Percentiles rank a stretch among this genome's conserved stretches.
Conservation (phyloP, 208 protist genomes). For the Kentomonas sorsogonicus region DNA sequence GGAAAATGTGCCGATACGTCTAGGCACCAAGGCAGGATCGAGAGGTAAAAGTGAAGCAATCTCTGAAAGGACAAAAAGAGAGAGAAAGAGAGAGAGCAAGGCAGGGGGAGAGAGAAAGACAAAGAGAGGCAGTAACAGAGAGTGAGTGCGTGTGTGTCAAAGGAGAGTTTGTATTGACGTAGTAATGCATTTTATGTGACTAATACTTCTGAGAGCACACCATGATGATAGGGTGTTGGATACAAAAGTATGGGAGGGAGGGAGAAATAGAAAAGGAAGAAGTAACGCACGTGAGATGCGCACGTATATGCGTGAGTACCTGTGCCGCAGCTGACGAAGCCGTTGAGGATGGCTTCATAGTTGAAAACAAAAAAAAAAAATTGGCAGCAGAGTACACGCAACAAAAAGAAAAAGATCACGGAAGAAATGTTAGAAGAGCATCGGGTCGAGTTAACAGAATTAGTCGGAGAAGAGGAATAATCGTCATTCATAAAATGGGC, state of each 20-base stretch:
- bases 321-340: slow-evolving; percentile 8
- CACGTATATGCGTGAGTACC: too few relatives aligned
- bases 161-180: not conserved
- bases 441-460: too few relatives aligned
- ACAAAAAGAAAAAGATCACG: slow-evolving; percentile 2
- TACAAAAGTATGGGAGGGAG: slow-evolving; percentile 11
- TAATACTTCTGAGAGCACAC: not conserved
- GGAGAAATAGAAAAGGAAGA: slow-evolving; percentile 12
- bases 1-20: too few relatives aligned
- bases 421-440: not conserved
- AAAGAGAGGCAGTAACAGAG: slow-evolving; percentile 7
- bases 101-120: not conserved
- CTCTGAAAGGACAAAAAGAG: too few relatives aligned
- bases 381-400: not conserved
- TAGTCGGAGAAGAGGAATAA: too few relatives aligned
- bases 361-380: slow-evolving; percentile 13
- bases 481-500: too few relatives aligned
- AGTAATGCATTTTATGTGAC: not conserved
- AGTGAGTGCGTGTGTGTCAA: not conserved
- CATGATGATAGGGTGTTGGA: not conserved
- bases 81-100: not conserved
- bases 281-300: not conserved
- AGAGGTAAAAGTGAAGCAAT: too few relatives aligned
- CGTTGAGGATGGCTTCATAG: too few relatives aligned
- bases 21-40: too few relatives aligned